Evolutionary conservation across 768 basidiomycete genomes (phyloP).

Genomic region (Cubamyces sp.): DNA sequence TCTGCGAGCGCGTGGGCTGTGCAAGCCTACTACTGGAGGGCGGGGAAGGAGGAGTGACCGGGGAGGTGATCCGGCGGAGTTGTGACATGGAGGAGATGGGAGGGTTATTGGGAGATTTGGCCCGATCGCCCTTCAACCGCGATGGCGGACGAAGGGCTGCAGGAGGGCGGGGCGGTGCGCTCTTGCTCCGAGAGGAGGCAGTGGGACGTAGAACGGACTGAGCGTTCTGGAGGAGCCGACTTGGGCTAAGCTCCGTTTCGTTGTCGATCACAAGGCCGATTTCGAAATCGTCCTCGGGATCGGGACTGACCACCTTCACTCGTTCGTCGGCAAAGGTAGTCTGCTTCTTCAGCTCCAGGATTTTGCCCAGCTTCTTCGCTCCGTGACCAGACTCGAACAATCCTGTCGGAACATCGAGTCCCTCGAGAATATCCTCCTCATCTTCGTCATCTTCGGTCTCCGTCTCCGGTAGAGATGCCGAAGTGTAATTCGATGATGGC

Average conservation of each 20-base stretch:
- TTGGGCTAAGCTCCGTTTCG: constrained; percentile 81
- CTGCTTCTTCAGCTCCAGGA: constrained; percentile 59
- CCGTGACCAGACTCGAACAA: constrained; percentile 76
- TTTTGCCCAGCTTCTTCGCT: constrained; percentile 50
- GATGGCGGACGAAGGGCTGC: constrained; percentile 66
- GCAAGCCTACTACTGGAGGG: constrained; percentile 50
- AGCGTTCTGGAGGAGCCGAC: constrained; percentile 60
- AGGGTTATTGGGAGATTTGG: constrained; percentile 74
- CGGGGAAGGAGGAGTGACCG: constrained; percentile 59
- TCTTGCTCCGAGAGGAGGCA: constrained; percentile 53
- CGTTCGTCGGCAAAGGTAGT: constrained; percentile 57
- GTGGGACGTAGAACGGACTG: constrained; percentile 40
- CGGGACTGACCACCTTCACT: constrained; percentile 56
- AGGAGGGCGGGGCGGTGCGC: constrained; percentile 52
- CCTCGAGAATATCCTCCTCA: constrained; percentile 76
- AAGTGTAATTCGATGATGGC: constrained; percentile 69
- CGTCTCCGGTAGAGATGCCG: constrained; percentile 65
- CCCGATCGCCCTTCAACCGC: constrained; percentile 60
- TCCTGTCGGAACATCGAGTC: constrained; percentile 74
- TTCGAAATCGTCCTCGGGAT: constrained; percentile 87
- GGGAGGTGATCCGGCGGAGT: constrained; percentile 63
- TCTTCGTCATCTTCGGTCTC: constrained; percentile 68
- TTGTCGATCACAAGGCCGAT: constrained; percentile 83
- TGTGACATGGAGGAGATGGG: constrained; percentile 73
- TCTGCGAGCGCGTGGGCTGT: constrained; percentile 56